A percentile compares a stretch with the other conserved stretches of the same genome.
Conservation (phyloP, 768 basidiomycete genomes). For the Tricholoma bakamatsutake region DNA sequence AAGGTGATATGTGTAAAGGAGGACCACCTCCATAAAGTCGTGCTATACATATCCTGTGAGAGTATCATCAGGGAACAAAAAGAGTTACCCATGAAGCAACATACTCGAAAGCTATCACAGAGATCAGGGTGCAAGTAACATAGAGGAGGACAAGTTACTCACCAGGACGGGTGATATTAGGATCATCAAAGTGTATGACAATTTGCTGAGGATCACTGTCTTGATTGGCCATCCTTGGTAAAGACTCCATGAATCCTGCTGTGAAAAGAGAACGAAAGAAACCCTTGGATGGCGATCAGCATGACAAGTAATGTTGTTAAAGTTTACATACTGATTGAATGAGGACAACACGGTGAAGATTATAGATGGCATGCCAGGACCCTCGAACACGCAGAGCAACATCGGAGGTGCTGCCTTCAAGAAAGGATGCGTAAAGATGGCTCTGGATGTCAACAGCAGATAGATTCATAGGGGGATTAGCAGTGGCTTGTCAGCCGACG, state of each 20-base stretch:
- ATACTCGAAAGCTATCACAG: slow-evolving; percentile 75
- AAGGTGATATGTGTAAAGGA: slow-evolving; percentile 57
- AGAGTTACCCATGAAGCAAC: slow-evolving; percentile 23
- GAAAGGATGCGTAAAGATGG: slow-evolving; percentile 73
- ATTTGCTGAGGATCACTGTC: slow-evolving; percentile 45
- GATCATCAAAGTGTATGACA: slow-evolving; percentile 72
- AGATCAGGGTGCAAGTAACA: slow-evolving; percentile 10
- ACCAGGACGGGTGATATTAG: slow-evolving; percentile 87
- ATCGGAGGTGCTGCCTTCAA: slow-evolving; percentile 70
- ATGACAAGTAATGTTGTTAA: background rate
- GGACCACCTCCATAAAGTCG: slow-evolving; percentile 87
- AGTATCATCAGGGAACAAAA: slow-evolving; percentile 3
- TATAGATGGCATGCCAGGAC: slow-evolving; percentile 67
- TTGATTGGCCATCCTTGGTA: slow-evolving; percentile 21
- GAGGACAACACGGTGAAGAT: slow-evolving; percentile 78
- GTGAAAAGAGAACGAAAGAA: slow-evolving; percentile 90
- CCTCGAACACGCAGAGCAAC: slow-evolving; percentile 65
- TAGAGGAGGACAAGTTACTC: slow-evolving; percentile 19
- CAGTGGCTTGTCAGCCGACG: background rate
- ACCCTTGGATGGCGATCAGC: slow-evolving; percentile 38
- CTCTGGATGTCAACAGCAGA: slow-evolving; percentile 57
- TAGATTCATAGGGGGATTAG: slow-evolving; percentile 15
- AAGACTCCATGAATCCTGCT: slow-evolving; percentile 67
- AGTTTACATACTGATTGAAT: slow-evolving; percentile 68
- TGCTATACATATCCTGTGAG: slow-evolving; percentile 70